Base-by-base conservation (phyloP, 495 filamentous ascomycete species). In the Penicillium lividum region DNA sequence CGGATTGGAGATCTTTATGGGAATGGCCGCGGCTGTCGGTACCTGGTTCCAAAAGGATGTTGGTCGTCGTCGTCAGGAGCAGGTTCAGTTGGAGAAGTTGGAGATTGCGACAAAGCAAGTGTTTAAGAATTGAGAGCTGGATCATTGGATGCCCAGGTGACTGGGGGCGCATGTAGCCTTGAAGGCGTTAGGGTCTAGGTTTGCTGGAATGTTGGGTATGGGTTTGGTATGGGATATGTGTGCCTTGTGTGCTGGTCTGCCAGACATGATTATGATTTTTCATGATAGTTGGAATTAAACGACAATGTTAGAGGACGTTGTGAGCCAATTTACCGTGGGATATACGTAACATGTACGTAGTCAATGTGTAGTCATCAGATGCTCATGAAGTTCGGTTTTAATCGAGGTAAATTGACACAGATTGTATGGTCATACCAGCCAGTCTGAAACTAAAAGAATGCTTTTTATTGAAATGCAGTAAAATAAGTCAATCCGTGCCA, bases 1-100 rank as follows among this genome's bases (percentile, higher is more conserved):
- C 8, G 73, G 75, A 4, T n/a, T 82, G 49, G 76, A 81, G 56
- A 62, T 77, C 31, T 38, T 79, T 15, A 75, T 77, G 69, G 73
- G 80, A 2, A 52, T 73, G 13, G 65, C 67, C 38, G 73, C 72
- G 50, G 74, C 56, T 10, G 68, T 66, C 42, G 77, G 80, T 1
- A 68, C 67, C 48, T 77, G 68, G 73, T 61, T 77, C 46, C 78
- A 77, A 54, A 52, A 62, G 46, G 72, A 60, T 57, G 71, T 81
- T 36, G 58, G 66, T 40, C 74, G 61, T 55, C 65, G 66, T 25
- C 69, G 75, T 22, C 65, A 65, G 7, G 67, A 69, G 43, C 59
- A 62, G 46, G 47, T 60, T 30, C 60, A 68, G 28, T 54, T 72
- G 33, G 70, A 71, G 56, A 73, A 71, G 47, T 51, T 76, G 57